A percentile compares a stretch with the other conserved stretches of the same genome.
These are phyloP conservation scores for Gaeumannomyces sp. DNA, from an alignment of 2,329 filamentous ascomycete genomes.

Conservation along the genomic window DNA sequence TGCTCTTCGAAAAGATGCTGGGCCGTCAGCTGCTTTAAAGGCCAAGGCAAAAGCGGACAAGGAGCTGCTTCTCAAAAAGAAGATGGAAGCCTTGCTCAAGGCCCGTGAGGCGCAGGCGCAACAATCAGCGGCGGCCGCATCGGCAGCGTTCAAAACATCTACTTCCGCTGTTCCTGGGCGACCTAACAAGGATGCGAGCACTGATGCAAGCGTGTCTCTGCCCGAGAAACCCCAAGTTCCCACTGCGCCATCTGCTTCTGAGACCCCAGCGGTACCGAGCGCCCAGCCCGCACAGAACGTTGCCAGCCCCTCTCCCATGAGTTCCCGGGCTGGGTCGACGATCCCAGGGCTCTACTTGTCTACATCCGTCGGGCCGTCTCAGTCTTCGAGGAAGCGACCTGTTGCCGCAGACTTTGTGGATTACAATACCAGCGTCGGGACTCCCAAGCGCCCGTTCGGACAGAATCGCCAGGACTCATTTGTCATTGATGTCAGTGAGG, in stretches of 20 bases:
- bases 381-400: conserved; percentile 31
- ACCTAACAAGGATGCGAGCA: background rate
- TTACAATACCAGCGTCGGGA: conserved; percentile 31
- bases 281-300: background rate
- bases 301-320: background rate
- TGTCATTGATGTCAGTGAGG: conserved; percentile 81
- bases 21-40: conserved; percentile 14
- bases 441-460: conserved; percentile 56
- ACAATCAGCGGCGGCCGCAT: background rate
- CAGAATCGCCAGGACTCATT: conserved; percentile 56
- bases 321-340: conserved; percentile 1
- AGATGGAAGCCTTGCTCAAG: conserved; percentile 68
- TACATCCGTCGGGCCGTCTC: conserved; percentile 14
- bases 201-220: background rate
- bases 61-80: conserved; percentile 66
- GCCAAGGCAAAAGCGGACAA: conserved; percentile 59
- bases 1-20: conserved; percentile 9
- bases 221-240: background rate
- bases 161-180: background rate
- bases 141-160: conserved; percentile 5
- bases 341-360: conserved; percentile 16
- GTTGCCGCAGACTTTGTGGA: conserved; percentile 67
- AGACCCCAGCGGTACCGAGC: background rate
- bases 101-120: conserved; percentile 32
- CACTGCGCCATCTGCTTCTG: background rate